Percentiles rank a stretch among this genome's conserved stretches.
Conservation (phyloP, 345 rosid genomes). For the Corchorus olitorius region DNA sequence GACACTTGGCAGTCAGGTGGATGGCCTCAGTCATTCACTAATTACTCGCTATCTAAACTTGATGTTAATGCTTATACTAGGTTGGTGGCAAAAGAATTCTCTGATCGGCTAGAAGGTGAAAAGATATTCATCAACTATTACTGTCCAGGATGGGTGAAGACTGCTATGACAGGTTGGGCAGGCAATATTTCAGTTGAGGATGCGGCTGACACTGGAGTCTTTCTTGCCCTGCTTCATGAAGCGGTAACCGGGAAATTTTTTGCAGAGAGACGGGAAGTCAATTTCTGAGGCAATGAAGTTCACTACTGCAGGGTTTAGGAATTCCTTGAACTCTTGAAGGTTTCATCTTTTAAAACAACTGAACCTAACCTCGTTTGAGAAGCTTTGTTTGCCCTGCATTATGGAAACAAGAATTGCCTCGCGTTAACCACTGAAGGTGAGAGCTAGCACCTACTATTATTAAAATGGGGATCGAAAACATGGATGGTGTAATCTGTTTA, state of each 20-base stretch:
- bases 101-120: conserved; percentile 67
- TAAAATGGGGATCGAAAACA: background rate
- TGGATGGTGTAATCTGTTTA: background rate
- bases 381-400: background rate
- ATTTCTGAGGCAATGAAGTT: conserved; percentile 38
- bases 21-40: conserved; percentile 85
- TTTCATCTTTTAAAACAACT: background rate
- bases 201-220: conserved; percentile 93
- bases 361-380: background rate
- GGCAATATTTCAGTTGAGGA: conserved; percentile 79
- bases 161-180: conserved; percentile 96
- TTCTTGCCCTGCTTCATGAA: conserved; percentile 83
- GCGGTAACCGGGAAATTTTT: conserved; percentile 85
- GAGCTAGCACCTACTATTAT: background rate
- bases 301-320: background rate
- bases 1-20: conserved; percentile 81
- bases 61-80: conserved; percentile 82
- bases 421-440: background rate
- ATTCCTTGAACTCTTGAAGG: background rate
- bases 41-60: conserved; percentile 86
- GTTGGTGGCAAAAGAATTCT: conserved; percentile 58
- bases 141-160: conserved; percentile 98
- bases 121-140: conserved; percentile 81
- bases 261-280: conserved; percentile 89
- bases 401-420: background rate